Conservation (phyloP, 768 basidiomycete genomes). For the Trichaptum fuscoviolaceum region DNA sequence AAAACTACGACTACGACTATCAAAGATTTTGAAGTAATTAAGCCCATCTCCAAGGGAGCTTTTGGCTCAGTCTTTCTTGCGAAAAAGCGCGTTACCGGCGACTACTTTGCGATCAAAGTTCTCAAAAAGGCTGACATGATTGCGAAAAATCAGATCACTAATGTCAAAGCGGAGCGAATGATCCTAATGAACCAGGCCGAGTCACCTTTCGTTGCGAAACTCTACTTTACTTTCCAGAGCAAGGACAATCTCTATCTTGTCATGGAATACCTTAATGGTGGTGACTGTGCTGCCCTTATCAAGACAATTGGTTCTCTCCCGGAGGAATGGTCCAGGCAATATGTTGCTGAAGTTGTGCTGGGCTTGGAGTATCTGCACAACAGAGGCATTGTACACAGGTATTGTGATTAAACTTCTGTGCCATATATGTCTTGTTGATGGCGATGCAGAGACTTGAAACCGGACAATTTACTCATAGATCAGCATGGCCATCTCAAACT, state of each 20-base stretch:
- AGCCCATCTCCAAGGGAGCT: conserved; percentile 98
- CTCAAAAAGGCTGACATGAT: conserved; percentile 99
- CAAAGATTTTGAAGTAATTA: conserved; percentile 99
- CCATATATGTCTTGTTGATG: neutral
- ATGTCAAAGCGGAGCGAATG: conserved; percentile 99
- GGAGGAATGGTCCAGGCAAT: conserved; percentile 96
- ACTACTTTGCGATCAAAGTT: conserved; percentile 99
- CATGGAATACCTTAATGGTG: conserved; percentile 99
- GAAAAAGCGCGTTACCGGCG: conserved; percentile 96
- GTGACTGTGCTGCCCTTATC: conserved; percentile 95
- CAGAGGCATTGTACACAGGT: conserved; percentile 96
- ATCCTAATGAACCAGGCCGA: conserved; percentile 99
- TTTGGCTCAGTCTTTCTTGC: conserved; percentile 98
- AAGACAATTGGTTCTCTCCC: conserved; percentile 90
- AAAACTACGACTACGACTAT: conserved; percentile 86
- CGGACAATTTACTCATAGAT: conserved; percentile 97
- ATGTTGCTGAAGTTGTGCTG: conserved; percentile 92
- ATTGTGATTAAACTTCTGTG: conserved; percentile 23
- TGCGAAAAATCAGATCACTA: conserved; percentile 99
- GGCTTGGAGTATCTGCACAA: conserved; percentile 97
- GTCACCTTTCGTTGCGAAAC: conserved; percentile 95
- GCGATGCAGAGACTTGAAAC: conserved; percentile 82
- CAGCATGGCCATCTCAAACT: conserved; percentile 94
- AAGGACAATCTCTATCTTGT: conserved; percentile 98
- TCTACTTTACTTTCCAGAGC: conserved; percentile 99